A percentile compares a stretch with the other conserved stretches of the same genome.
phyloP scores from a whole-genome alignment of 1,284 basidiomycete species.

The Ceratobasidium sp. region DNA sequence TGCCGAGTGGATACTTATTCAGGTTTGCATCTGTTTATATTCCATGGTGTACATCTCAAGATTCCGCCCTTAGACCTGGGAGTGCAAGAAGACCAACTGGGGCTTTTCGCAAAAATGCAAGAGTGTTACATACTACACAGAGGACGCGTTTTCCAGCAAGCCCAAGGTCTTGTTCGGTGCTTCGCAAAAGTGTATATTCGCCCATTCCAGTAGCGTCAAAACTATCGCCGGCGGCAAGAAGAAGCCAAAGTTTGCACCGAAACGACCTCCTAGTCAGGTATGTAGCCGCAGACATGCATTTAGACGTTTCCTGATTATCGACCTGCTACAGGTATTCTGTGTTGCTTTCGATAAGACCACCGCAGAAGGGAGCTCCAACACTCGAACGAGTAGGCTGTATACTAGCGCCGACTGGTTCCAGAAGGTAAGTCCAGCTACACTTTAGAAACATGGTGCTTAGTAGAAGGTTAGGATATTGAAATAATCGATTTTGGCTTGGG shows the following conservation, averaged over 20 bases:
- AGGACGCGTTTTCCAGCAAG: slow-evolving; percentile 73
- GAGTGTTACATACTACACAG: slow-evolving; percentile 79
- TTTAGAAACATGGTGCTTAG: neutral
- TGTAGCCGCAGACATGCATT: neutral
- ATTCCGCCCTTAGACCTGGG: slow-evolving; percentile 7
- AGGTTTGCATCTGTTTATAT: slow-evolving; percentile 4
- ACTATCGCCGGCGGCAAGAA: slow-evolving; percentile 22
- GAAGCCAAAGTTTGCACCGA: slow-evolving; percentile 16
- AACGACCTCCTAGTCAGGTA: slow-evolving; percentile 25
- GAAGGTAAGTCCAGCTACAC: neutral
- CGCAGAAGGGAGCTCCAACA: slow-evolving; percentile 55
- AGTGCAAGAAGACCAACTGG: slow-evolving; percentile 26
- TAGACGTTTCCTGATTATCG: neutral
- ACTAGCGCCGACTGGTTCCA: slow-evolving; percentile 84
- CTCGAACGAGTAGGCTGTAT: slow-evolving; percentile 74
- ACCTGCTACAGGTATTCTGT: slow-evolving; percentile 66
- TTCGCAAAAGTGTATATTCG: slow-evolving; percentile 82
- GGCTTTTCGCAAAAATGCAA: slow-evolving; percentile 8
- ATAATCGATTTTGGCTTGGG: slow-evolving; percentile 84
- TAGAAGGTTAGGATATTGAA: slow-evolving; percentile 55
- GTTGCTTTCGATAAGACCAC: slow-evolving; percentile 76
- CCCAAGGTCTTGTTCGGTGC: slow-evolving; percentile 69
- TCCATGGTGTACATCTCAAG: neutral
- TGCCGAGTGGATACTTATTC: slow-evolving; percentile 44
- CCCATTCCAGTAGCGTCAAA: slow-evolving; percentile 48